Percentiles rank a stretch among this genome's conserved stretches.
phyloP scores from a whole-genome alignment of 2,329 filamentous ascomycete species.

The Cordyceps pruinosa region DNA sequence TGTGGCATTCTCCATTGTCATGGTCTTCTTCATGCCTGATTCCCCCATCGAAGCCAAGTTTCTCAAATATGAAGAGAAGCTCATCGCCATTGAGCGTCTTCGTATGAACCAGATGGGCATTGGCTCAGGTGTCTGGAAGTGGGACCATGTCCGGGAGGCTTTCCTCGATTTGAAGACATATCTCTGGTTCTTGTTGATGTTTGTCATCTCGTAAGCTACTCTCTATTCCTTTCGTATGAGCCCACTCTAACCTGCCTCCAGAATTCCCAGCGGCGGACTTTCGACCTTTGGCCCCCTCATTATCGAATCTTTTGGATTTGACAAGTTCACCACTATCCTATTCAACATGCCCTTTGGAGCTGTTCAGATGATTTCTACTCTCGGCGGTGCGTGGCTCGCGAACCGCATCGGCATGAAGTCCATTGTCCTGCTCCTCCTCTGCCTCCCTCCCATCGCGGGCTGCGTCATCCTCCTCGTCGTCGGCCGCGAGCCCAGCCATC shows the following conservation, averaged over 20 bases:
- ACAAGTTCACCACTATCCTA: constrained; percentile 45
- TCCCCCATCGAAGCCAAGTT: constrained; percentile 53
- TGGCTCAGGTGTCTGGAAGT: constrained; percentile 27
- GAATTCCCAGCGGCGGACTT: constrained; percentile 46
- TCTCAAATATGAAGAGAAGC: constrained; percentile 45
- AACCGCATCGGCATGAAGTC: constrained; percentile 49
- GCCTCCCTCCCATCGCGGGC: constrained; percentile 50
- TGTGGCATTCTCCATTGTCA: constrained; percentile 38
- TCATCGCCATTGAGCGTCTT: constrained; percentile 50
- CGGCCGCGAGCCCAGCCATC: constrained; percentile 36
- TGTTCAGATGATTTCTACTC: constrained; percentile 52
- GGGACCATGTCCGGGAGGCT: constrained; percentile 31
- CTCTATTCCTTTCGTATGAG: neutral
- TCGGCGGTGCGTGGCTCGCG: constrained; percentile 50
- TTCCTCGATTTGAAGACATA: constrained; percentile 30
- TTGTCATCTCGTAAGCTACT: constrained; percentile 40
- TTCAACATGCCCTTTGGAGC: constrained; percentile 53
- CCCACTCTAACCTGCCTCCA: neutral
- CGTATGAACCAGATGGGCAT: constrained; percentile 40
- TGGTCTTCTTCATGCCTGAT: constrained; percentile 54
- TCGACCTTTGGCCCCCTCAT: constrained; percentile 51
- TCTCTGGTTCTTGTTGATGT: constrained; percentile 34
- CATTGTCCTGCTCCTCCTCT: constrained; percentile 45
- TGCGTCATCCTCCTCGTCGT: constrained; percentile 47
- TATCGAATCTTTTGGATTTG: constrained; percentile 48